Percentiles rank a stretch among this genome's conserved stretches.
These are phyloP conservation scores for Xylariaceae sp. DNA, from an alignment of 2,329 filamentous ascomycete species.

Conservation along the genomic window DNA sequence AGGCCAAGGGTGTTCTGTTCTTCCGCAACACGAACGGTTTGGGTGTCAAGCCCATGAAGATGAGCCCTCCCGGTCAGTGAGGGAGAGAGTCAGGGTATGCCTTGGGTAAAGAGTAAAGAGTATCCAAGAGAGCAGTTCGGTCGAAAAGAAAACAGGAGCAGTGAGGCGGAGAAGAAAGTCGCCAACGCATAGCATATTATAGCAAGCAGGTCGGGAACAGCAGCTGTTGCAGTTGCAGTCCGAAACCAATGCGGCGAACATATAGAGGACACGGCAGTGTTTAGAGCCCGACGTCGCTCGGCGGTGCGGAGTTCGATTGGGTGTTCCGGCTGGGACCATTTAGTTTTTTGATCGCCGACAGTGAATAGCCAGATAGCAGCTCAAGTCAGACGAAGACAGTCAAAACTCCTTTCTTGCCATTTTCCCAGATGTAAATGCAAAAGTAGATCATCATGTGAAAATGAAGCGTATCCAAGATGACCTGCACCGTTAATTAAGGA, in stretches of 20 bases:
- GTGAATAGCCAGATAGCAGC: background rate
- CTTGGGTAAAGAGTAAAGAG: background rate
- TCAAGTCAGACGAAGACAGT: too few relatives aligned
- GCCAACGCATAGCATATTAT: background rate
- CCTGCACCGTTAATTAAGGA: too few relatives aligned
- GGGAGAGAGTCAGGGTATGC: background rate
- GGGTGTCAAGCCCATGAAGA: slow-evolving; percentile 49
- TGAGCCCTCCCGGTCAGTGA: slow-evolving; percentile 22
- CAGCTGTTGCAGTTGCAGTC: background rate
- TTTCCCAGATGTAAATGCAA: too few relatives aligned
- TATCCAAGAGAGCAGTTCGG: background rate
- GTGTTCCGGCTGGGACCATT: background rate
- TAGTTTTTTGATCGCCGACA: background rate
- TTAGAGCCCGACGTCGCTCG: background rate
- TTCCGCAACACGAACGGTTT: slow-evolving; percentile 92
- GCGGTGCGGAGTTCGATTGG: slow-evolving; percentile 10
- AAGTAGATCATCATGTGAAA: too few relatives aligned
- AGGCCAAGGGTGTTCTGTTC: slow-evolving; percentile 82
- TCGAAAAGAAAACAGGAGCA: background rate
- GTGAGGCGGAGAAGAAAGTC: background rate
- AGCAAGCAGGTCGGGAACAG: background rate
- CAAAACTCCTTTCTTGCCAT: too few relatives aligned
- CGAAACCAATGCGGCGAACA: background rate
- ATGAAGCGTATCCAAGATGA: too few relatives aligned
- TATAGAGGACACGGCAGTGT: background rate